Conservation (phyloP, 805 yeast genomes). For the Candida broadrunensis region DNA sequence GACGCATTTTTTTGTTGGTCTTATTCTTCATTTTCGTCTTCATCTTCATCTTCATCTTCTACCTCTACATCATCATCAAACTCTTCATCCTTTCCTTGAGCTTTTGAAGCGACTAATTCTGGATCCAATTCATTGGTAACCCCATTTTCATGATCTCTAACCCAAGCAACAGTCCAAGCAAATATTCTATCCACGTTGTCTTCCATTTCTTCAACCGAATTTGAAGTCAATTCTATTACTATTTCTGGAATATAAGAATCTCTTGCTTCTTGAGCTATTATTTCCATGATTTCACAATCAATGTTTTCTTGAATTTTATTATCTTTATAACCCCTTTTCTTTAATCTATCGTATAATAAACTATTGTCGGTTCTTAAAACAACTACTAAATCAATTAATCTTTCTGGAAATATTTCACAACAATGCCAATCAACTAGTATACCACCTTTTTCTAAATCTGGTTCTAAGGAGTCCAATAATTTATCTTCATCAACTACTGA, state of each 20-base stretch:
- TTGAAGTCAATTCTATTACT: conserved; percentile 76
- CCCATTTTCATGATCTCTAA: conserved; percentile 43
- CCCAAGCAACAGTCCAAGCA: conserved; percentile 79
- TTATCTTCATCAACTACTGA: conserved; percentile 92
- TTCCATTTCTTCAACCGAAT: conserved; percentile 73
- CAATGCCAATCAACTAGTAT: conserved; percentile 96
- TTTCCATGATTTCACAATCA: conserved; percentile 97
- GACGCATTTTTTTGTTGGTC: too few species aligned
- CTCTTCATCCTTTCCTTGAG: conserved; percentile 11
- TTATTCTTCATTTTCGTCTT: conserved; percentile 8
- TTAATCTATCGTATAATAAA: conserved; percentile 69
- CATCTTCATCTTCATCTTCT: conserved; percentile 10
- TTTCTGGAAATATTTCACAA: conserved; percentile 91
- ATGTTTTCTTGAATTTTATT: conserved; percentile 85
- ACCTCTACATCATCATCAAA: conserved; percentile 11
- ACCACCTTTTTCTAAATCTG: conserved; percentile 80
- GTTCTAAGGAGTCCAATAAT: conserved; percentile 76
- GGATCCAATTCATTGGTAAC: conserved; percentile 25
- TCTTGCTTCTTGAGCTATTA: conserved; percentile 79
- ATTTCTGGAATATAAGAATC: conserved; percentile 78
- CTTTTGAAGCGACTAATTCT: conserved; percentile 10
- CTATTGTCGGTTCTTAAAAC: conserved; percentile 80
- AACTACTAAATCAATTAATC: conserved; percentile 86
- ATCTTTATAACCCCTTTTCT: conserved; percentile 73
- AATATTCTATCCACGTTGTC: conserved; percentile 74